These are phyloP conservation scores for Leptographium radiaticola DNA, from an alignment of 2,329 filamentous ascomycete genomes.

Conservation along the genomic window DNA sequence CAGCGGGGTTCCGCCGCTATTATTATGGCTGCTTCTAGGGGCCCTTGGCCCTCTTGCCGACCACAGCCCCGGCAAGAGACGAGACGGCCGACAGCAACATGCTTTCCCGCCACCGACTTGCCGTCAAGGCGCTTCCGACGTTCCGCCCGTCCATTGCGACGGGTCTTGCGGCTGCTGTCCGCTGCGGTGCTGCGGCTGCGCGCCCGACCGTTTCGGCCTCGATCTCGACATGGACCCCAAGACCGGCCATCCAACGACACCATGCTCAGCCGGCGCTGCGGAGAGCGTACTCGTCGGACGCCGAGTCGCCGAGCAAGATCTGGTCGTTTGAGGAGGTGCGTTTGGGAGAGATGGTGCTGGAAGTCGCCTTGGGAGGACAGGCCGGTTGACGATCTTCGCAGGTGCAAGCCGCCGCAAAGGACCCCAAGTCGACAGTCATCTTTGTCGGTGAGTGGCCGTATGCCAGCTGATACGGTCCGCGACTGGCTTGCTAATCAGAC, in stretches of 20 bases:
- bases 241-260: background rate
- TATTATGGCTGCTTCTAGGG: background rate
- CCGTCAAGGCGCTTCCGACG: background rate
- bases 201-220: background rate
- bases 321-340: slow-evolving; percentile 34
- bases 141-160: background rate
- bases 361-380: background rate
- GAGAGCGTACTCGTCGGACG: slow-evolving; percentile 17
- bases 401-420: slow-evolving; percentile 25
- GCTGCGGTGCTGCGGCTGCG: background rate
- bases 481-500: background rate
- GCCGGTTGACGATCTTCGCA: slow-evolving; percentile 12
- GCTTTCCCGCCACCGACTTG: background rate
- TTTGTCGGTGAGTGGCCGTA: slow-evolving; percentile 31
- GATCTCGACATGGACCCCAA: background rate
- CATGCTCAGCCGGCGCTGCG: background rate
- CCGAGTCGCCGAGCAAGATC: slow-evolving; percentile 21
- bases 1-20: background rate
- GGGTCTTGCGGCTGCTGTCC: no score
- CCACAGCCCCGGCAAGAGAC: background rate
- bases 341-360: background rate
- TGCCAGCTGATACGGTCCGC: background rate
- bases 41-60: no score
- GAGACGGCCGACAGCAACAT: background rate
- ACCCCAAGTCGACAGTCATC: slow-evolving; percentile 21